Conservation (phyloP, 2,329 filamentous ascomycete species). For the Trichophyton verrucosum region DNA sequence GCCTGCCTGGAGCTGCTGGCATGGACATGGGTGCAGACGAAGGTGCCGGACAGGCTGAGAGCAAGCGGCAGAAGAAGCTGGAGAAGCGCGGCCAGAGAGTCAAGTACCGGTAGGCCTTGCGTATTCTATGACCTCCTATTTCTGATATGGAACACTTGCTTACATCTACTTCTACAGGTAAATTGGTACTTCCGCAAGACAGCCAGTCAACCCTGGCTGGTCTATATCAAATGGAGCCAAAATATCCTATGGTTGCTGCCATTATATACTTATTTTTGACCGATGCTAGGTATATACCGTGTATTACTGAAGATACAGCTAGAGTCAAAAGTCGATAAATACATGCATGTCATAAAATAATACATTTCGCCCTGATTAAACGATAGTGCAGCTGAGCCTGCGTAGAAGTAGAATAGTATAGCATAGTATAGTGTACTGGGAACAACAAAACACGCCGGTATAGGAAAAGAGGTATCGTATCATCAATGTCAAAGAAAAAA, state of each 20-base stretch:
- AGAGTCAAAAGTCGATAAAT: not conserved
- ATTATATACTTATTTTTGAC: too few relatives aligned
- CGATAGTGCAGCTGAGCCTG: not conserved
- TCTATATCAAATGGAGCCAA: too few relatives aligned
- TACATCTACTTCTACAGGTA: too few relatives aligned
- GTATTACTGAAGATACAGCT: not conserved
- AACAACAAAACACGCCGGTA: not conserved
- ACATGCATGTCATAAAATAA: not conserved
- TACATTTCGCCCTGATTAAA: not conserved
- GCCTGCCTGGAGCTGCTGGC: slow-evolving; percentile 25
- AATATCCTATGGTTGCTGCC: too few relatives aligned
- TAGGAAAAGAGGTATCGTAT: not conserved
- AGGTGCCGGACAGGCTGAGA: slow-evolving; percentile 24
- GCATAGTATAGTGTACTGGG: not conserved
- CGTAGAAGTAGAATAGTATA: not conserved
- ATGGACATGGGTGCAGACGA: slow-evolving; percentile 24
- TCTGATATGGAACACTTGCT: too few relatives aligned
- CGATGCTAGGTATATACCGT: too few relatives aligned
- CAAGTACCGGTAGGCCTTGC: slow-evolving; percentile 25
- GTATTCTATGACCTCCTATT: too few relatives aligned
- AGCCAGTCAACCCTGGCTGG: too few relatives aligned
- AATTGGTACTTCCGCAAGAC: too few relatives aligned
- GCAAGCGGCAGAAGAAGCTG: slow-evolving; percentile 43
- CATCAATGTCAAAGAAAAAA: not conserved
- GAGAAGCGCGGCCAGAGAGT: slow-evolving; percentile 39